Conservation (phyloP, 495 filamentous ascomycete genomes). For the Penicillium lividum region DNA sequence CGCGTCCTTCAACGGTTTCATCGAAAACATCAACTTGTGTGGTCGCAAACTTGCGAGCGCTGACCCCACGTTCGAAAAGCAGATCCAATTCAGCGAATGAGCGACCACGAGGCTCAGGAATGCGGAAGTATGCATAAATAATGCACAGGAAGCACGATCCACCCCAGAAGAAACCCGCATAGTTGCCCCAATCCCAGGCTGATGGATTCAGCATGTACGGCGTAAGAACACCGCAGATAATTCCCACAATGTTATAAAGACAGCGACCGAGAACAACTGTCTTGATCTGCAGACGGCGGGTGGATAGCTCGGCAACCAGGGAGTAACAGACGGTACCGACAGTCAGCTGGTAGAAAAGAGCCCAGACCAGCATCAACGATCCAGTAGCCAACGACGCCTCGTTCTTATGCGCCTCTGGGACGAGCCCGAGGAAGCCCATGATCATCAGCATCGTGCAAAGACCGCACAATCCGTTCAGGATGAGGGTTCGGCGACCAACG, state of each 20-base stretch:
- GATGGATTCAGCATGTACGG: slow-evolving; percentile 76
- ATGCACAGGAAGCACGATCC: slow-evolving; percentile 72
- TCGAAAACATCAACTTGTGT: slow-evolving; percentile 69
- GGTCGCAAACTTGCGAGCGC: slow-evolving; percentile 66
- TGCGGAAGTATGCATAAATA: slow-evolving; percentile 72
- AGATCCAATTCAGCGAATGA: slow-evolving; percentile 75
- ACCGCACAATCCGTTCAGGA: slow-evolving; percentile 65
- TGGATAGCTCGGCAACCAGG: slow-evolving; percentile 72
- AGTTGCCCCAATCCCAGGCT: slow-evolving; percentile 78
- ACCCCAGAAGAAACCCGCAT: slow-evolving; percentile 82
- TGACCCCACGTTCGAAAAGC: slow-evolving; percentile 65
- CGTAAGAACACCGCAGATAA: slow-evolving; percentile 68
- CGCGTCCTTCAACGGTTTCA: slow-evolving; percentile 53
- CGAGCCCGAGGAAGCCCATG: slow-evolving; percentile 73
- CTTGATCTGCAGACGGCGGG: slow-evolving; percentile 74
- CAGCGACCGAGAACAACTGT: slow-evolving; percentile 71
- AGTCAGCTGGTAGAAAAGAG: slow-evolving; percentile 71
- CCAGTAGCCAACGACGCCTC: slow-evolving; percentile 66
- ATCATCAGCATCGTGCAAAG: slow-evolving; percentile 67
- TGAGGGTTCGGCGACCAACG: slow-evolving; percentile 70
- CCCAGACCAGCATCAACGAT: slow-evolving; percentile 71
- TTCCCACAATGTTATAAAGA: slow-evolving; percentile 70
- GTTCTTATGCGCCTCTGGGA: slow-evolving; percentile 51
- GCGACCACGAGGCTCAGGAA: slow-evolving; percentile 70
- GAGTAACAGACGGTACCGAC: slow-evolving; percentile 81